A percentile compares a stretch with the other conserved stretches of the same genome.
These are phyloP conservation scores for Penicillium sp. DNA, from an alignment of 2,329 filamentous ascomycete species.

Conservation along the genomic window DNA sequence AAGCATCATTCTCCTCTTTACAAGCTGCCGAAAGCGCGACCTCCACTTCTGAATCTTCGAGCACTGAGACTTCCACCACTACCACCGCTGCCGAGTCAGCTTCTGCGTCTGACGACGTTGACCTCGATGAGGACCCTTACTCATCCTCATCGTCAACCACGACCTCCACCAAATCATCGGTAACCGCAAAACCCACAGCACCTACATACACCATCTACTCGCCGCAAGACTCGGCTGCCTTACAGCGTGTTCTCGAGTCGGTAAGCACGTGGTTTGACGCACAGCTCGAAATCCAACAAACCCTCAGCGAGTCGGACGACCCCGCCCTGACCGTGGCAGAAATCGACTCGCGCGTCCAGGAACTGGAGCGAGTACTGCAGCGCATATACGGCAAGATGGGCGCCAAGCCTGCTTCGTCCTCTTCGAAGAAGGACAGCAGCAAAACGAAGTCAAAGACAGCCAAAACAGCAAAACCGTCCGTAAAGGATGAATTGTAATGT, in stretches of 20 bases:
- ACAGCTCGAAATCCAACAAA: constrained; percentile 66
- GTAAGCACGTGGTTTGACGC: constrained; percentile 71
- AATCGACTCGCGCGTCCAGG: constrained; percentile 62
- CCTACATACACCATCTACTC: constrained; percentile 66
- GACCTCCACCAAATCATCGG: constrained; percentile 30
- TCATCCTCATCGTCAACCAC: constrained; percentile 39
- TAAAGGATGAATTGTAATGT: constrained; percentile 14
- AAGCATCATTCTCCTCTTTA: constrained; percentile 54
- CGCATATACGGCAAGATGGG: constrained; percentile 41
- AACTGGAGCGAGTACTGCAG: constrained; percentile 56
- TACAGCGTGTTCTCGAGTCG: constrained; percentile 60
- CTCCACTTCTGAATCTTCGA: constrained; percentile 33
- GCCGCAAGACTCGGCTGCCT: constrained; percentile 63
- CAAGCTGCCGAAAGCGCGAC: constrained; percentile 42
- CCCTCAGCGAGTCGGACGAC: constrained; percentile 66
- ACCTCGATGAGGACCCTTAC: constrained; percentile 73
- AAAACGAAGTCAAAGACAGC: constrained; percentile 12
- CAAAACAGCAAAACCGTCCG: constrained; percentile 11
- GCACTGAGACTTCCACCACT: constrained; percentile 38
- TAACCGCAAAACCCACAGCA: constrained; percentile 32
- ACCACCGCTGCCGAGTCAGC: constrained; percentile 37
- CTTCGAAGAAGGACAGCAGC: constrained; percentile 20
- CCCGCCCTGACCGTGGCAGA: constrained; percentile 72
- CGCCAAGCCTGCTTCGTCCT: constrained; percentile 54
- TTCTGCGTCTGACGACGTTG: constrained; percentile 43